Base-by-base conservation (phyloP, 1,139 yeast genomes). In the Diutina mesorugosa region DNA sequence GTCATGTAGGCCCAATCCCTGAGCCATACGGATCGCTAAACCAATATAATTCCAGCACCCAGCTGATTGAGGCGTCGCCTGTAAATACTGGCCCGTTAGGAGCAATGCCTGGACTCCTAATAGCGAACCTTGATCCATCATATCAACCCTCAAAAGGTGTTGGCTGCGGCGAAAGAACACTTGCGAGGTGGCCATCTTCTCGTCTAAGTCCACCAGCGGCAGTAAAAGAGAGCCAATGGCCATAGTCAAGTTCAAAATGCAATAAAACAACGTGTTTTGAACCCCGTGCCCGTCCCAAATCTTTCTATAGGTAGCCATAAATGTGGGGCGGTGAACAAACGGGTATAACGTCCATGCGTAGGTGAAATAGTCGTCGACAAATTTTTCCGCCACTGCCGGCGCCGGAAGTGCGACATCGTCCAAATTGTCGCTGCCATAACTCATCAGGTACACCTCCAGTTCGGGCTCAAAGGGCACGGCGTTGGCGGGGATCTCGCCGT, bases 1-100 rank as follows among this genome's bases (percentile, higher is more conserved):
- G n/a, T 50, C 45, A 14, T 50, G 53, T 3, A 50, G 21, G 29
- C 53, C 53, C 21, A 50, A 16, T 16, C 53, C 53, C 32, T 50
- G 53, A 16, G 53, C 53, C 53, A 50, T 50, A 2, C 53, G 53
- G 18, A 50, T 50, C 3, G 53, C 53, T 4, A 18, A 5, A 3
- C 53, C 53, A 32, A 50, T 50, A 30, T 30, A 50, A 4, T 50
- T 50, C 53, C 53, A 50, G 53, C 53, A 50, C 29, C 53, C 53
- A 3, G 53, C 53, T n/a, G 16, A 28, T 6, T 32, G 21, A 7
- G 53, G 41, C 14, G 53, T 50, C 7, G 53, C 41, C 16, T 50
- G 53, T 4, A 50, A 8, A 9, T 50, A 50, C 28, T 50, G 53
- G n/a, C 41, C 53, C 14, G 53, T 50, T 4, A 50, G 35, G 4